Evolutionary conservation across 2,329 filamentous ascomycete genomes (phyloP), one percentile per base, ranked within the genome.

Genomic region (Alternaria brassicae): DNA sequence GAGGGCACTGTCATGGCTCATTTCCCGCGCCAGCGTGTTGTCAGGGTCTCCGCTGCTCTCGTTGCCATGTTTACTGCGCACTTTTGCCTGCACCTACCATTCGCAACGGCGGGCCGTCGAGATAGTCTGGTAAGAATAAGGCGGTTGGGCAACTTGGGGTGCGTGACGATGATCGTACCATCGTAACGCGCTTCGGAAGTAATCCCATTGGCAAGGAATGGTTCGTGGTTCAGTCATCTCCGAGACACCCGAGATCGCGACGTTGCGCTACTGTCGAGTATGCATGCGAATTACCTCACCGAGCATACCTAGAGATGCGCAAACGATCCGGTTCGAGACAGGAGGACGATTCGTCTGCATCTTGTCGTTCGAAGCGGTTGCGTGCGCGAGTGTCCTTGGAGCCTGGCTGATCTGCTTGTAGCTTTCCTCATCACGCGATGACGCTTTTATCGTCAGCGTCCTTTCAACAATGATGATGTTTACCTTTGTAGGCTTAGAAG

Each of bases 1-100:
- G 13, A 48, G 44, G 28, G 44, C 30, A 48, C 27, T 44, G 27
- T 27, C 17, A 15, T 42, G 37, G 28, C 39, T 40, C 37, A 37
- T 42, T 28, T 55, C 53, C 36, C 53, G 25, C 19, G 17, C 36
- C 28, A 32, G 28, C 28, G 21, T 48, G 28, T 32, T 34, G 21
- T 28, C 53, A 55, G 53, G 53, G 53, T 55, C 17, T 32, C 44
- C 45, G 56, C 39, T 49, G 60, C 60, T 56, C 37, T 52, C 30
- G 39, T 37, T 41, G 37, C 54, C 54, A 47, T 53, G 39, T 37
- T 41, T 23, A 41, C 44, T 37, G 47, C 58, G 51, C 27, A 49
- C 30, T 19, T 19, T 23, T 42, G 23, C 36, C 21, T 44, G 47
- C 21, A 53, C 48, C 30, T 39, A 32, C 58, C 50, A 53, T 48